Conservation (phyloP, 805 yeast species). For the Wickerhamiella hasegawae region DNA sequence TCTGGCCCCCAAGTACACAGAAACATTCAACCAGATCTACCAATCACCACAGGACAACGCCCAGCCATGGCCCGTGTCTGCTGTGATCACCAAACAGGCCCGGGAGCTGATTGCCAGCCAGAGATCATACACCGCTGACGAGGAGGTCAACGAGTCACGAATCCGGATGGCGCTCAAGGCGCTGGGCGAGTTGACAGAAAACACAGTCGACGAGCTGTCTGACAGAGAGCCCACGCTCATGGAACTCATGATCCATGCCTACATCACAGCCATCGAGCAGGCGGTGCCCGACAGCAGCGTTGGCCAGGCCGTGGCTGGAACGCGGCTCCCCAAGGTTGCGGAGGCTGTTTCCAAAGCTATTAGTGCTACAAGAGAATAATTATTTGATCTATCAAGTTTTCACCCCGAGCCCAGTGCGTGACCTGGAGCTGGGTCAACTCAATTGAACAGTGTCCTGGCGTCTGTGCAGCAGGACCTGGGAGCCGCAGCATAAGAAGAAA, state of each 20-base stretch:
- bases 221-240: constrained; percentile 1
- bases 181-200: not conserved
- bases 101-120: not conserved
- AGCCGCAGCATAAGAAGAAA: constrained; percentile 82
- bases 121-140: not conserved
- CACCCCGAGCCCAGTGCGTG: not conserved
- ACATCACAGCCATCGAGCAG: constrained; percentile 1
- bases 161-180: constrained; percentile 1
- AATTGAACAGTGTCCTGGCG: constrained; percentile 52
- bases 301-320: not conserved
- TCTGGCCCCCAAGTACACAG: constrained; percentile 3
- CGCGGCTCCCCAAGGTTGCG: not conserved
- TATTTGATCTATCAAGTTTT: no score
- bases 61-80: constrained; percentile 12
- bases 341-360: no score
- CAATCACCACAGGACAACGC: not conserved
- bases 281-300: not conserved
- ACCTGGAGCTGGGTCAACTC: not conserved
- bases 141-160: not conserved
- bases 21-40: constrained; percentile 2
- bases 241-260: constrained; percentile 2
- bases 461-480: constrained; percentile 51
- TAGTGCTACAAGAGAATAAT: no score
- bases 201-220: no score
- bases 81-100: constrained; percentile 5